phyloP scores from a whole-genome alignment of 345 rosid genomes.

The Nephelium lappaceum region DNA sequence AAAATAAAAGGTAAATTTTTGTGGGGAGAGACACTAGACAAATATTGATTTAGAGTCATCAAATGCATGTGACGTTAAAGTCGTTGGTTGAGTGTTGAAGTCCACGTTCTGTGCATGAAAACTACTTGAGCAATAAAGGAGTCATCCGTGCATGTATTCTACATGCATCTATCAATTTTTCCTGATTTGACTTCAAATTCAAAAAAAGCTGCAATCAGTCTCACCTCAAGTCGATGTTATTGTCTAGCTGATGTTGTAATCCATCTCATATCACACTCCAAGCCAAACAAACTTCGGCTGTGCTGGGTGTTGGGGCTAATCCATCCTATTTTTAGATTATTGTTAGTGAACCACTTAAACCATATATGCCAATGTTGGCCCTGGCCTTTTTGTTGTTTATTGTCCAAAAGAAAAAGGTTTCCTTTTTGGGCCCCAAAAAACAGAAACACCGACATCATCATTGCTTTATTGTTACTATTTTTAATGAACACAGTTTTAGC shows the following conservation, averaged over 20 bases:
- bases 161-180: neutral
- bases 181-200: neutral
- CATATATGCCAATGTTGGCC: neutral
- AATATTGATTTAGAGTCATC: constrained; percentile 18
- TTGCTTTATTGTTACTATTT: neutral
- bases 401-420: neutral
- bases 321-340: neutral
- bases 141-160: neutral
- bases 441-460: neutral
- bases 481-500: neutral
- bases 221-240: no score
- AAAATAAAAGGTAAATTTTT: neutral
- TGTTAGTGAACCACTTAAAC: neutral
- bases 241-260: neutral
- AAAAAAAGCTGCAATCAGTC: neutral
- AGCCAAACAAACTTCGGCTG: neutral
- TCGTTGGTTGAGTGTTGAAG: constrained; percentile 4
- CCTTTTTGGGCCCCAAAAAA: neutral
- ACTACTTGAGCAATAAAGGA: constrained; percentile 4
- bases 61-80: constrained; percentile 31
- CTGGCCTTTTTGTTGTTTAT: neutral
- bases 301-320: neutral
- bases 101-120: constrained; percentile 43
- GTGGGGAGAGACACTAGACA: neutral
- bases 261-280: neutral